Percentiles rank a stretch among this genome's conserved stretches.
Conservation (phyloP, 2,329 filamentous ascomycete genomes). For the Elsinoe fawcettii region DNA sequence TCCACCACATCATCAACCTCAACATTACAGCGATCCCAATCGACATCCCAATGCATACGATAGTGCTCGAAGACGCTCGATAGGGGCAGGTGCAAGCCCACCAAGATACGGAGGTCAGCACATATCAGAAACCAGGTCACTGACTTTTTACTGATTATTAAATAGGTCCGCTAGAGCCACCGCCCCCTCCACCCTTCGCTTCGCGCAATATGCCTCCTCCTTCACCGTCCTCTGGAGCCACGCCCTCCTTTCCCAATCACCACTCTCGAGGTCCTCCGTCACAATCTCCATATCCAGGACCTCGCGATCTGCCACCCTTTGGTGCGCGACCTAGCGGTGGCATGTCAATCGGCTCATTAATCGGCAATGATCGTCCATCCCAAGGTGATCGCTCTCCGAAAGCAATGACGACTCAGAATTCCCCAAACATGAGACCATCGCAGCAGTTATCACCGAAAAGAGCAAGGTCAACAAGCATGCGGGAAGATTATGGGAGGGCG, state of each 20-base stretch:
- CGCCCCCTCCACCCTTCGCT: slow-evolving; percentile 34
- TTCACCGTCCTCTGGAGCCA: slow-evolving; percentile 38
- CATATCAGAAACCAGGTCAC: slow-evolving; percentile 17
- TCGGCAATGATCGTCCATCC: slow-evolving; percentile 40
- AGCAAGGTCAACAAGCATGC: slow-evolving; percentile 32
- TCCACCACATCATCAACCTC: slow-evolving; percentile 18
- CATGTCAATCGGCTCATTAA: slow-evolving; percentile 69
- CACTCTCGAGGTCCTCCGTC: slow-evolving; percentile 38
- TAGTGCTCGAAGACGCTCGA: slow-evolving; percentile 35
- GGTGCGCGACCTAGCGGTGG: slow-evolving; percentile 51
- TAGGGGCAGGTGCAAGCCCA: slow-evolving; percentile 32
- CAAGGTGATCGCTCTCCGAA: slow-evolving; percentile 28
- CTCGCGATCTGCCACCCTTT: slow-evolving; percentile 49
- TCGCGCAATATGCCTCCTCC: slow-evolving; percentile 43
- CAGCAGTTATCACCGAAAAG: slow-evolving; percentile 40
- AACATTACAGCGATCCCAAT: slow-evolving; percentile 21
- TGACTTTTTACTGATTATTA: slow-evolving; percentile 15
- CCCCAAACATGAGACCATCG: slow-evolving; percentile 35
- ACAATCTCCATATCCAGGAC: slow-evolving; percentile 37
- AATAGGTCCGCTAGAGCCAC: slow-evolving; percentile 25
- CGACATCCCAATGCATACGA: slow-evolving; percentile 34
- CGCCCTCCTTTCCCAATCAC: slow-evolving; percentile 32
- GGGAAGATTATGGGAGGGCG: slow-evolving; percentile 24
- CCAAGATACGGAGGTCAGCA: slow-evolving; percentile 29
- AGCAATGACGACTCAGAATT: slow-evolving; percentile 22